Evolutionary conservation across 2,329 filamentous ascomycete genomes (phyloP).

Genomic region (Trichoderma oligosporum): DNA sequence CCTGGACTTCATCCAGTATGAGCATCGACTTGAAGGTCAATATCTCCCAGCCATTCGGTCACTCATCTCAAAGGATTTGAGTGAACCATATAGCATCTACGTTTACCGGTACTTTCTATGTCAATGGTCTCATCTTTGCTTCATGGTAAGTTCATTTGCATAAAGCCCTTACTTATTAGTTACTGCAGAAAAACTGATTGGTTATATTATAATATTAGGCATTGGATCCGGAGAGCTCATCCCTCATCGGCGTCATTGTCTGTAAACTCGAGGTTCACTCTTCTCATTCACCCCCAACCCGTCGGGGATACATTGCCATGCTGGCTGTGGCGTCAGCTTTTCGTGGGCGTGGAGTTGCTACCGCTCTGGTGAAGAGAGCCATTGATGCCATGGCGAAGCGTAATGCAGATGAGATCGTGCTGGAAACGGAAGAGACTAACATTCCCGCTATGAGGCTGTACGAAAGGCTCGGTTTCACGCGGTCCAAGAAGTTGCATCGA

Average conservation of each 20-base stretch:
- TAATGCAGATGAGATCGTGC: conserved; percentile 86
- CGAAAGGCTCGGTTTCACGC: conserved; percentile 84
- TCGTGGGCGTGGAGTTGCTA: conserved; percentile 82
- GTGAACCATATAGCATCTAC: conserved; percentile 98
- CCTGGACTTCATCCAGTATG: conserved; percentile 59
- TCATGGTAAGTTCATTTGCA: conserved; percentile 76
- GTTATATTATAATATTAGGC: conserved; percentile 47
- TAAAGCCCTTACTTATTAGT: no score
- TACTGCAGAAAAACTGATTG: conserved; percentile 1
- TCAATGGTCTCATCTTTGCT: conserved; percentile 97
- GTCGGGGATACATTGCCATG: conserved; percentile 97
- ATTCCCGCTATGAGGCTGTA: conserved; percentile 86
- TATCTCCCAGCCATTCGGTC: conserved; percentile 84
- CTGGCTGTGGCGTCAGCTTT: conserved; percentile 80
- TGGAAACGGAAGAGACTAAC: conserved; percentile 95
- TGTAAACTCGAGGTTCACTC: conserved; percentile 91
- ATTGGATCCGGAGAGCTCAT: conserved; percentile 54
- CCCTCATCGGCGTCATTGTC: conserved; percentile 84
- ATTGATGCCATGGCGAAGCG: conserved; percentile 85
- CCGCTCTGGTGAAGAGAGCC: conserved; percentile 79
- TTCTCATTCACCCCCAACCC: conserved; percentile 67
- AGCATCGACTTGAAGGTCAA: conserved; percentile 56
- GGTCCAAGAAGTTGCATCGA: conserved; percentile 87
- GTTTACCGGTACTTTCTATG: conserved; percentile 98
- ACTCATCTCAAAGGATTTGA: conserved; percentile 92